Evolutionary conservation across 495 filamentous ascomycete genomes (phyloP).

Genomic region (Aspergillus sclerotiicarbonarius): DNA sequence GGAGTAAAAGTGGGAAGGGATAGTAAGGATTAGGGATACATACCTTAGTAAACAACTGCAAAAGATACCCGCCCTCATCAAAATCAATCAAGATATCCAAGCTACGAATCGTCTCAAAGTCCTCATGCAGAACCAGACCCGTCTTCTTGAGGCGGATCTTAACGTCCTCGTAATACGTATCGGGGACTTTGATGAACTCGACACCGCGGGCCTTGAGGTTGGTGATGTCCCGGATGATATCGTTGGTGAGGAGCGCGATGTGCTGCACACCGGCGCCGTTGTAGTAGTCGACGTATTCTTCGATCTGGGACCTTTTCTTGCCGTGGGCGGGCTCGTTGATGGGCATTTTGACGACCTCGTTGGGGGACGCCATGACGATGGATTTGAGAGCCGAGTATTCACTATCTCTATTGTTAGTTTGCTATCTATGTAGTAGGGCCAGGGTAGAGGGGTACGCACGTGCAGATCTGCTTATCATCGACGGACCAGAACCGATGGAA

Average conservation of each 20-base stretch:
- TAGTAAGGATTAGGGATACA: too few relatives aligned
- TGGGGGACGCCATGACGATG: conserved; percentile 84
- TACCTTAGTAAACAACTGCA: conserved; percentile 83
- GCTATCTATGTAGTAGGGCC: not conserved
- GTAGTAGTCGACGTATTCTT: conserved; percentile 89
- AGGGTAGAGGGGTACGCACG: conserved; percentile 34
- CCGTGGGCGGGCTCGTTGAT: conserved; percentile 93
- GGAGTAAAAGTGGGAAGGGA: too few relatives aligned
- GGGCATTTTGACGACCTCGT: conserved; percentile 87
- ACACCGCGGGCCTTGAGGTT: conserved; percentile 77
- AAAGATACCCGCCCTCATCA: conserved; percentile 80
- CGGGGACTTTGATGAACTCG: conserved; percentile 83
- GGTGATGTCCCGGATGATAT: conserved; percentile 73
- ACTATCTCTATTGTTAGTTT: conserved; percentile 20
- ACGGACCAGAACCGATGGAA: conserved; percentile 96
- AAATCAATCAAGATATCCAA: conserved; percentile 89
- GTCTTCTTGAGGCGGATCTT: conserved; percentile 57
- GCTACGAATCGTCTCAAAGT: conserved; percentile 67
- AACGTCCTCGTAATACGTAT: conserved; percentile 80
- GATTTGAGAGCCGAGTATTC: conserved; percentile 82
- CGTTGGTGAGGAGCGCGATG: conserved; percentile 75
- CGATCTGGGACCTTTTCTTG: conserved; percentile 84
- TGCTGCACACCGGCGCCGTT: conserved; percentile 85
- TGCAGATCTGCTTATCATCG: conserved; percentile 83
- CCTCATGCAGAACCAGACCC: conserved; percentile 61